Evolutionary conservation across 495 filamentous ascomycete species (phyloP), one percentile per base, ranked within the genome.

Genomic region (Aspergillus indologenus): DNA sequence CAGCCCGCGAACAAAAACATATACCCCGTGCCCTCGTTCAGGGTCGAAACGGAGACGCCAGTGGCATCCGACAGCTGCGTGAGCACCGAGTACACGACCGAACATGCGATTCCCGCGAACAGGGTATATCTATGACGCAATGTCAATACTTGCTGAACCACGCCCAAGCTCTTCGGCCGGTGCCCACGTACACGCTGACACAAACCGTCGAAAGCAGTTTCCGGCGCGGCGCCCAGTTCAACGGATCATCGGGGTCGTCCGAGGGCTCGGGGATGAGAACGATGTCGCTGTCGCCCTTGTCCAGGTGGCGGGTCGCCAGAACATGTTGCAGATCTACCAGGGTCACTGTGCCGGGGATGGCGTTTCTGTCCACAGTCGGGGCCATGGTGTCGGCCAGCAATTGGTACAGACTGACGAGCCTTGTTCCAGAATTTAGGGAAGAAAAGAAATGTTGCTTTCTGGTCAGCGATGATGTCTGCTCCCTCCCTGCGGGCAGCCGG

Each of bases 11-110:
- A 64, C 55, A 88, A 64, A 57, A 87, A 85, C 76, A 87, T 78
- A 67, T 84, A 87, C 5, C 85, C 85, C 0, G 84, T 89, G 29
- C 86, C 85, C 53, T 82, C 71, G 60, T 83, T 85, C 11, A 85
- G 62, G 15, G 81, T 80, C 21, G 56, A 72, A 17, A 84, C 68
- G 3, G 81, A 79, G 6, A 88, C 60, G 0, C 79, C 79, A 0
- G 85, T 82, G 24, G 75, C 77, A 53, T 84, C 71, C 2, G 80
- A 81, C 17, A 88, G 79, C 1, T 83, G 81, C 3, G 77, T 80
- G 14, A 86, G 68, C 1, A 88, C 81, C 1, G 82, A 85, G 61
- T 87, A 88, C 11, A 87, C 81, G 0, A 83, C 81, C 2, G 85
- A 80, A 44, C 77, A 71, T 3, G 81, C 78, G 56, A 86, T 86